Base-by-base conservation (phyloP, 129 eudicot genomes). In the Gnaphalium uliginosum region DNA sequence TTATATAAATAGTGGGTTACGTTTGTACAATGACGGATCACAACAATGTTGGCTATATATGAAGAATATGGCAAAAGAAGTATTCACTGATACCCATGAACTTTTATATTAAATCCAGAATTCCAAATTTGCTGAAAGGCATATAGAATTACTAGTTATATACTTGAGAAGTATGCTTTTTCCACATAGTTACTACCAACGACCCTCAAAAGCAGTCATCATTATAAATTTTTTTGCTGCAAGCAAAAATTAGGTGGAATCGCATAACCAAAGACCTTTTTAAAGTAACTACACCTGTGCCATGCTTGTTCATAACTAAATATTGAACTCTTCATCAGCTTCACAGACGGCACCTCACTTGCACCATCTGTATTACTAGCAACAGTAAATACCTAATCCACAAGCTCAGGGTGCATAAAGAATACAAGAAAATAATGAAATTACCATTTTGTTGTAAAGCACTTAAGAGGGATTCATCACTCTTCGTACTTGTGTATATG, bases 271-370 rank as follows among this genome's bases (percentile, higher is more conserved):
- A 64, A 73, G 67, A 82, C 62, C 19, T 23, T 43, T 57, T 41
- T 4, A 39, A 32, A 73, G 72, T 33, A 59, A 51, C 67, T 67
- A 46, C 69, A 95, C 99, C 97, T 95, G 87, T 95, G 99, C 99
- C 97, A 91, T 75, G 99, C 99, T 87, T 95, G 99, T 87, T 95
- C 97, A 32, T 95, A 91, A 83, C 90, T 86, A 81, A 95, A 95
- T 73, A 95, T 75, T 77, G 99, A 87, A 86, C 99, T 95, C 82
- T 95, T 95, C 84, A 95, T 83, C 76, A 91, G 90, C 88, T 91
- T 91, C 78, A 95, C 94, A 6, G 89, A 61, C 58, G 90, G 87
- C 71, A 76, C 85, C 68, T 76, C 91, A 79, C 69, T 73, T 57
- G 79, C 76, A 70, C 86, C 90, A 73, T 91, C 99, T 95, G 94